Base-by-base conservation (phyloP, 495 filamentous ascomycete genomes). In the Aspergillus carlsbadensis region DNA sequence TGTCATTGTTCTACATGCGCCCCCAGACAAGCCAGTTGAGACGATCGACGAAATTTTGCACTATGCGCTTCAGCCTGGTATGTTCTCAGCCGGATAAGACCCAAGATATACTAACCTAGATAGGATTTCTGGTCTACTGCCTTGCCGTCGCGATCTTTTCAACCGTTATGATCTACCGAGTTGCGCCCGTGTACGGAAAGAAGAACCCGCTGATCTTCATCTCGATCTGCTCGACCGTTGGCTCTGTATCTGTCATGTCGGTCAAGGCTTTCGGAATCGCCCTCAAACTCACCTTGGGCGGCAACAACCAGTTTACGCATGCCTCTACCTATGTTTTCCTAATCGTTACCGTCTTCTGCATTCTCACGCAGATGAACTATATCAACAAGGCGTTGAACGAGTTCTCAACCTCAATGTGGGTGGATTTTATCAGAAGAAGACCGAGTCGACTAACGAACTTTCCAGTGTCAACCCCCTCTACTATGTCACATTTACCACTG, bases 401-500 rank as follows among this genome's bases (percentile, higher is more conserved):
- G 65, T 98, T 97, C 75, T 91, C 91, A 14, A 97, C 95, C 22
- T 92, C 91, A 52, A 91, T 98, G 93, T 97, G 83, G 73, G 87
- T 75, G 13, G 43, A 35, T 13, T 31, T 20, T 37, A 18, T 36
- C 45, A 35, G 15, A 43, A 22, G 6, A 20, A n/a, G 49, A 35
- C 8, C 10, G 18, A 10, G 1, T 40, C 26, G 34, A 42, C 71
- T 79, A 63, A 81, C 56, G 20, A 44, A 15, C 61, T 40, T n/a
- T 29, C 14, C 62, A 98, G 94, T 61, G 94, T 98, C 34, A 98
- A 98, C 68, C 94, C 94, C 1, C 84, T 98, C 33, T 98, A 98
- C 79, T 98, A 98, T 71, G 94, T 98, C 47, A 97, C 93, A n/a
- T 98, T 98, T 73, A 98, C 94, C 5, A 98, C 94, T 6, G 90